Percentiles rank a stretch among this genome's conserved stretches.
phyloP scores from a whole-genome alignment of 176 grass and related monocot genomes.

The Eragrostis curvula region DNA sequence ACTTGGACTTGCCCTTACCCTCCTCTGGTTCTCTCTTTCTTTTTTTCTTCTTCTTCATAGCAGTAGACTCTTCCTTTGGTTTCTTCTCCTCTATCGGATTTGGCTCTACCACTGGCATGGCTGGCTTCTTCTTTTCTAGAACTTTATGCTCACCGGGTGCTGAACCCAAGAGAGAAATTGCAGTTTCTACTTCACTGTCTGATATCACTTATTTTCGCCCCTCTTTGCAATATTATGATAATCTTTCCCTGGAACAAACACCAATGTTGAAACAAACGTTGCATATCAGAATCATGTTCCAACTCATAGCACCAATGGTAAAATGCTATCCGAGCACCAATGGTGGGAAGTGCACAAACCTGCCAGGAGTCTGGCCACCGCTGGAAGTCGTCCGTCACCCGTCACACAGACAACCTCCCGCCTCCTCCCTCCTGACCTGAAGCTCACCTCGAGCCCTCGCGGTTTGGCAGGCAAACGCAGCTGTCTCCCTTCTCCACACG shows the following conservation, averaged over 20 bases:
- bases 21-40: slow-evolving; percentile 33
- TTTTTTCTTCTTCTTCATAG: slow-evolving; percentile 41
- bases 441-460: no score
- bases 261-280: not conserved
- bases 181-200: slow-evolving; percentile 40
- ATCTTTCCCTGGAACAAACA: slow-evolving; percentile 28
- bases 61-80: slow-evolving; percentile 28
- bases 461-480: no score
- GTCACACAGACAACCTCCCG: no score
- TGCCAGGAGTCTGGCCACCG: not conserved
- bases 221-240: slow-evolving; percentile 51
- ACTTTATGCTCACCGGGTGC: slow-evolving; percentile 49
- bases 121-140: slow-evolving; percentile 42
- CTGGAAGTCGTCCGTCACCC: not conserved
- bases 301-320: not conserved
- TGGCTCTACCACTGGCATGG: not conserved
- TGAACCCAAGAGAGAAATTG: slow-evolving; percentile 62
- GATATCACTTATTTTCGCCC: slow-evolving; percentile 58
- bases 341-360: not conserved
- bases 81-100: slow-evolving; percentile 41
- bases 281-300: not conserved
- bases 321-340: not conserved
- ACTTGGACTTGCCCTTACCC: slow-evolving; percentile 31
- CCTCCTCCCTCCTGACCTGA: no score
- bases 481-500: no score